These are phyloP conservation scores for Coemansia sp. DNA, from an alignment of 192 early-diverging fungal genomes.

Conservation along the genomic window DNA sequence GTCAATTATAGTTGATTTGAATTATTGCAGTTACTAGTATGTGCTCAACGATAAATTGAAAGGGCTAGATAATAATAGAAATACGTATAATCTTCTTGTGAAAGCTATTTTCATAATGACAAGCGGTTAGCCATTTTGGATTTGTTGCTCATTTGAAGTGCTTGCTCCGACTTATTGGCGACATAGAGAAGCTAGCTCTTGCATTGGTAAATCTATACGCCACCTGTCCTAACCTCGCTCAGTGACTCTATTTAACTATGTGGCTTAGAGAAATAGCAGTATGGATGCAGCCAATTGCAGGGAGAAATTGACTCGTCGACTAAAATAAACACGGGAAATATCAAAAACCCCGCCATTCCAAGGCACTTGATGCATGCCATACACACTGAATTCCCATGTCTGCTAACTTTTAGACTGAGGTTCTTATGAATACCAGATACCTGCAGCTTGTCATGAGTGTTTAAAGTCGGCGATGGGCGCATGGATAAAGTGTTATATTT, in stretches of 20 bases:
- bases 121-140: neutral
- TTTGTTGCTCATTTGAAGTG: neutral
- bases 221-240: neutral
- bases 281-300: neutral
- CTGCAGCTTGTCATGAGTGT: neutral
- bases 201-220: constrained; percentile 6
- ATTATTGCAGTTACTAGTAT: too few relatives aligned
- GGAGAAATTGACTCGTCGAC: neutral
- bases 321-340: neutral
- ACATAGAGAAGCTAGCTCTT: neutral
- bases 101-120: neutral
- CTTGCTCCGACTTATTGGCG: neutral
- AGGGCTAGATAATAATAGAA: neutral
- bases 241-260: neutral
- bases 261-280: neutral
- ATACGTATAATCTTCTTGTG: neutral
- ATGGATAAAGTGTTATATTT: neutral
- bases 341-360: too few relatives aligned
- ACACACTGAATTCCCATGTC: neutral
- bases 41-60: neutral
- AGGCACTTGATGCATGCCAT: neutral
- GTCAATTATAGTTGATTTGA: too few relatives aligned
- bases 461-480: neutral
- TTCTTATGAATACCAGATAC: neutral
- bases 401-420: neutral